Conservation (phyloP, 352 stramenopile genomes). For the Thraustochytrium sp. region DNA sequence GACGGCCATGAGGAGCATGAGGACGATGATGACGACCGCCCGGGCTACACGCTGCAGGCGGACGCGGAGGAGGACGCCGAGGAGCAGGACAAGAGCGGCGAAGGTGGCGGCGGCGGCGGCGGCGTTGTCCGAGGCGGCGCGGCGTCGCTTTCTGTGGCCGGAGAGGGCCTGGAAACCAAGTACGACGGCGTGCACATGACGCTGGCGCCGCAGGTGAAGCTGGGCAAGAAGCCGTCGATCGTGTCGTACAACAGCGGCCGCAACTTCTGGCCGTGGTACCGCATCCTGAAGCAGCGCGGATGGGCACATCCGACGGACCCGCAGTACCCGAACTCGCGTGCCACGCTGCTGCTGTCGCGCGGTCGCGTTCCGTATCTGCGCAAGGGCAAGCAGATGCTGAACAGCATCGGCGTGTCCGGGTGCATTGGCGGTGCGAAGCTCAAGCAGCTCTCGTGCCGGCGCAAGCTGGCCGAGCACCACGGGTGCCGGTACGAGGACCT, state of each 20-base stretch:
- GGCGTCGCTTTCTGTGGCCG: no score
- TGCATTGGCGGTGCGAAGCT: constrained; percentile 42
- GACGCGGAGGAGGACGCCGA: no score
- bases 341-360: constrained; percentile 8
- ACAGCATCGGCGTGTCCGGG: constrained; percentile 37
- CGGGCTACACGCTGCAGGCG: no score
- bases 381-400: constrained; percentile 45
- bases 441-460: constrained; percentile 9
- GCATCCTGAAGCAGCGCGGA: constrained; percentile 16
- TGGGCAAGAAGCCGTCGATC: background rate
- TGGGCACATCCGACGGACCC: background rate
- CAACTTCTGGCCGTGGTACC: constrained; percentile 42
- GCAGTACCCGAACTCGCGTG: background rate
- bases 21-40: no score
- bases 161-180: no score
- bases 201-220: constrained; percentile 4
- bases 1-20: no score
- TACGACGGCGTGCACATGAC: constrained; percentile 19
- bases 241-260: constrained; percentile 5
- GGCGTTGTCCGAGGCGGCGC: no score
- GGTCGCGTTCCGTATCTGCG: background rate
- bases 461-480: background rate
- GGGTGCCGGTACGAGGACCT: constrained; percentile 37
- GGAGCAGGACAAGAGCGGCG: no score
- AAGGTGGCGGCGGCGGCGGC: no score